Base-by-base conservation (phyloP, 2,329 filamentous ascomycete species). In the Talaromyces verruculosus region DNA sequence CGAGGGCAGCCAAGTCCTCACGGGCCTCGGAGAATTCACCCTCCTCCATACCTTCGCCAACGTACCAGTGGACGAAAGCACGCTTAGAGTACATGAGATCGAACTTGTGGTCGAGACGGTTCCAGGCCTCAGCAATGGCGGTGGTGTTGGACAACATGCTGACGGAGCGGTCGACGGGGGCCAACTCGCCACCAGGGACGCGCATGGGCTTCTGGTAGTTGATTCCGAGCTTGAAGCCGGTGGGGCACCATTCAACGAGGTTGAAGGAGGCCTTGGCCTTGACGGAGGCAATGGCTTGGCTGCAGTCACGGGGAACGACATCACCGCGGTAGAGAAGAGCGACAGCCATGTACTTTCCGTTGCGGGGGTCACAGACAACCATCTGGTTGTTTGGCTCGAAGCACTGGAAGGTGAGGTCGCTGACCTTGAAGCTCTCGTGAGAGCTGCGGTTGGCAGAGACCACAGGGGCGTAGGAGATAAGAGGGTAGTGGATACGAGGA, bases 1-100 rank as follows among this genome's bases (percentile, higher is more conserved):
- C 91, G 39, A 95, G 84, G 58, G 91, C 91, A 69, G 91, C 91
- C 68, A 95, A 84, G 78, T 95, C 91, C 83, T 95, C 91, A 72
- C 91, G 89, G 68, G 91, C 91, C 81, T 95, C 91, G 69, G 89
- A 91, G 83, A 95, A 95, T 80, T 95, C 91, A 73, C 91, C 91
- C 79, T 95, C 91, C 83, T 95, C 91, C 91, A 95, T 95, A 82
- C 91, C 91, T 82, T 95, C 91, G 71, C 91, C 91, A 63, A 95
- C 91, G 71, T 89, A 89, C 87, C 87, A 89, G 75, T 89, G 87
- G n/a, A 89, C 87, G 73, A 89, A 89, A 13, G 87, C 87, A 68
- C 87, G 85, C 81, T 89, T 89, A 68, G 84, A 84, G 78, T 89
- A 89, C 87, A 89, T 89, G 68, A 89, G 84, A 72, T 89, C 87